Conservation (phyloP, 495 filamentous ascomycete species). For the Cercophora samala region DNA sequence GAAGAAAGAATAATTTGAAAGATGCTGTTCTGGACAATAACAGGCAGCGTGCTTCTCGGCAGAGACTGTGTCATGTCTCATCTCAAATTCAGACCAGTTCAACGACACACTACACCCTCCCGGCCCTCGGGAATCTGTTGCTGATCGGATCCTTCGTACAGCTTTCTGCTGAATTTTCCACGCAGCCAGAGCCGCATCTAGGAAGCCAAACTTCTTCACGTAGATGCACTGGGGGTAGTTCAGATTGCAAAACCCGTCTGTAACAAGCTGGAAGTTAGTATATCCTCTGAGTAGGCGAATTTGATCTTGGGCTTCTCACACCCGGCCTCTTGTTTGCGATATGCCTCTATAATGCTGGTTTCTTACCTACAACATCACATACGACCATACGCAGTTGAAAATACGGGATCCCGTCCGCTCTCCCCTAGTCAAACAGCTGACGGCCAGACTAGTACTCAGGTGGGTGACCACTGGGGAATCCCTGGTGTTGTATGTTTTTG, state of each 20-base stretch:
- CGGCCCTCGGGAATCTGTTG: not conserved
- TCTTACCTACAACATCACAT: not conserved
- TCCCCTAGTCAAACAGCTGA: constrained; percentile 40
- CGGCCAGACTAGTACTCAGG: constrained; percentile 4
- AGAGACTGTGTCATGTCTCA: not conserved
- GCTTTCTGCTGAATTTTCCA: not conserved
- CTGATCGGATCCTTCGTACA: not conserved
- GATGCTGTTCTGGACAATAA: not conserved
- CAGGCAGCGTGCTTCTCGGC: not conserved
- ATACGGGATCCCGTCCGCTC: constrained; percentile 51
- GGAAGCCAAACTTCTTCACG: not conserved
- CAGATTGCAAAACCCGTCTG: not conserved
- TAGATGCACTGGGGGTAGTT: no score
- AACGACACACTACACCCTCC: not conserved
- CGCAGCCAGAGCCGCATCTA: not conserved
- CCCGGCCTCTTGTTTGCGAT: not conserved
- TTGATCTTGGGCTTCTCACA: no score
- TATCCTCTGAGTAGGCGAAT: not conserved
- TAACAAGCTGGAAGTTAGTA: not conserved
- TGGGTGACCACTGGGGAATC: constrained; percentile 8
- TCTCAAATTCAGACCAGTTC: not conserved
- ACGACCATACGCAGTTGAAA: not conserved
- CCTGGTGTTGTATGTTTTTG: constrained; percentile 8
- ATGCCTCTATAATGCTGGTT: not conserved
- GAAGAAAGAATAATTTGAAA: not conserved